Evolutionary conservation across 2,329 filamentous ascomycete genomes (phyloP).

Genomic region (Phymatotrichopsis omnivora): DNA sequence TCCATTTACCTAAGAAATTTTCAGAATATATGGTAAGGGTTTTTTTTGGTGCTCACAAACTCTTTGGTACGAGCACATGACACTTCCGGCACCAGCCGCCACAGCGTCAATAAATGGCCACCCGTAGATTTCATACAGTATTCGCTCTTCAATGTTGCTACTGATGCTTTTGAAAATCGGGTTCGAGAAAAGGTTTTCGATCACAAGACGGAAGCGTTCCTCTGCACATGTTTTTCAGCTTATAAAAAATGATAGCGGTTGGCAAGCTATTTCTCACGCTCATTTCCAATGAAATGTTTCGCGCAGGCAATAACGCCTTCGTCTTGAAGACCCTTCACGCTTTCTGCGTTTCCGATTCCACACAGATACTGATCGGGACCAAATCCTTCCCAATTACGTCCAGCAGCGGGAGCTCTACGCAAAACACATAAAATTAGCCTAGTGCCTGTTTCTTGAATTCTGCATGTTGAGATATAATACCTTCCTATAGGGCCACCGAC

Average conservation of each 20-base stretch:
- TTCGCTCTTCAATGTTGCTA: constrained; percentile 64
- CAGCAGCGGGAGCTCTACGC: constrained; percentile 9
- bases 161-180: constrained; percentile 39
- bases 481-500: constrained; percentile 6
- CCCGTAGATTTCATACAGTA: constrained; percentile 65
- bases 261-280: constrained; percentile 19
- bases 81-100: constrained; percentile 60
- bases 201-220: constrained; percentile 17
- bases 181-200: constrained; percentile 16
- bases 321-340: constrained; percentile 33
- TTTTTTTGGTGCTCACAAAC: neutral
- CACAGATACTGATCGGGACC: constrained; percentile 37
- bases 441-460: constrained; percentile 7
- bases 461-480: too few species aligned
- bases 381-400: constrained; percentile 40
- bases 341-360: constrained; percentile 30
- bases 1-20: constrained; percentile 36
- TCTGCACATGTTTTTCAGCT: constrained; percentile 16
- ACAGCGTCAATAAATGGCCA: constrained; percentile 83
- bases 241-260: constrained; percentile 18
- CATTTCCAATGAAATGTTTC: constrained; percentile 46
- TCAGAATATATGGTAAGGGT: neutral
- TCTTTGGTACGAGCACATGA: constrained; percentile 64
- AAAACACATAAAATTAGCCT: constrained; percentile 1
- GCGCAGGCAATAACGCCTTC: constrained; percentile 44